phyloP scores from a whole-genome alignment of 495 filamentous ascomycete species.

The Hypoxylon subgilvum region DNA sequence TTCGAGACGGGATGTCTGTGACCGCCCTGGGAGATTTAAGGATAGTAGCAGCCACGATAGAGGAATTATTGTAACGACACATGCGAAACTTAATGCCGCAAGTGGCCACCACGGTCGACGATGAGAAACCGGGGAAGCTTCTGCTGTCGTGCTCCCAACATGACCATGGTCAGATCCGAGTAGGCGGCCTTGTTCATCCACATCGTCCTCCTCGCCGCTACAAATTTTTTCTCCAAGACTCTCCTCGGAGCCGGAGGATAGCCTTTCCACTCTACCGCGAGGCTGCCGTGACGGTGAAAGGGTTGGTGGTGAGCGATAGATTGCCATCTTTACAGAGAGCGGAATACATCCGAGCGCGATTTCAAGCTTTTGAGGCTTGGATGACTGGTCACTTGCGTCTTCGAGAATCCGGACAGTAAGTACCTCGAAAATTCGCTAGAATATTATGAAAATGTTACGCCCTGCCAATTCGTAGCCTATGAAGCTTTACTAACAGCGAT shows the following conservation, averaged over 20 bases:
- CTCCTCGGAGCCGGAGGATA: not conserved
- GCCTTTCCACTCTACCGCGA: conserved; percentile 6
- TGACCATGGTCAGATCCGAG: conserved; percentile 2
- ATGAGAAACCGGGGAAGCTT: not conserved
- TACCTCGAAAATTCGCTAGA: conserved; percentile 1
- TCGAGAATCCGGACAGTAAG: too few species aligned
- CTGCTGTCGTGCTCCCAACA: conserved; percentile 1
- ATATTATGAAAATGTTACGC: conserved; percentile 2
- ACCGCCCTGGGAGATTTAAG: not conserved
- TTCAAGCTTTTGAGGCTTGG: not conserved
- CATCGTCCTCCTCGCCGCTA: not conserved
- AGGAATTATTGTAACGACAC: conserved; percentile 18
- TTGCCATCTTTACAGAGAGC: conserved; percentile 14
- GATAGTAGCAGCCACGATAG: conserved; percentile 22
- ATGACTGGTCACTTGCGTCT: not conserved
- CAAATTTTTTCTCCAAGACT: not conserved
- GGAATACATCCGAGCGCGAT: conserved; percentile 4
- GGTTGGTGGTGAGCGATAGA: not conserved
- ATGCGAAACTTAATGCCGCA: conserved; percentile 6
- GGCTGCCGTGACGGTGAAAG: conserved; percentile 24
- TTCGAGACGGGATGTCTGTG: conserved; percentile 11
- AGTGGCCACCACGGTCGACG: conserved; percentile 12
- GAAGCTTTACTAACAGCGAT: too few species aligned
- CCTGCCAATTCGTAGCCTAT: conserved; percentile 1
- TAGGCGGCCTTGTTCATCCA: conserved; percentile 3